Conservation (phyloP, 495 filamentous ascomycete genomes). For the Aspergillus heteromorphus region DNA sequence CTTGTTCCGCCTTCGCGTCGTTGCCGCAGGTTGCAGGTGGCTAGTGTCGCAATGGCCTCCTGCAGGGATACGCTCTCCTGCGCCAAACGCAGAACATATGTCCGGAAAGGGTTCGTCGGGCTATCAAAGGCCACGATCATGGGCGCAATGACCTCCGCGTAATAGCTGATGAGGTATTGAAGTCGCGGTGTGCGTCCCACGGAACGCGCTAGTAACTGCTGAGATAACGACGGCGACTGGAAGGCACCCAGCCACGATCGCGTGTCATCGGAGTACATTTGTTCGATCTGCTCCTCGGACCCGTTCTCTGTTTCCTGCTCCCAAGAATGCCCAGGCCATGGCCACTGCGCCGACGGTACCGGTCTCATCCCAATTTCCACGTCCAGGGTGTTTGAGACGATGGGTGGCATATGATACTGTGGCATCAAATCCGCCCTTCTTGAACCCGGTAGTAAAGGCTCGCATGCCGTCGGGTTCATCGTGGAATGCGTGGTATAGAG, state of each 20-base stretch:
- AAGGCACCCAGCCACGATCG: constrained; percentile 17
- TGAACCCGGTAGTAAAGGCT: neutral
- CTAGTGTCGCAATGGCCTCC: constrained; percentile 86
- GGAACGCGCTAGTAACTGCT: constrained; percentile 40
- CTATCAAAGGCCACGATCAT: constrained; percentile 88
- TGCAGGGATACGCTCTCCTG: constrained; percentile 74
- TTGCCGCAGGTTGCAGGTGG: constrained; percentile 72
- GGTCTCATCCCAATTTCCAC: neutral
- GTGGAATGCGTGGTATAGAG: neutral
- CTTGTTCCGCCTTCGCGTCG: constrained; percentile 37
- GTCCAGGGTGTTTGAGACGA: neutral
- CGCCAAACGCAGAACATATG: constrained; percentile 75
- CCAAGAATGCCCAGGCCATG: neutral
- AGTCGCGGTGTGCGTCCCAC: constrained; percentile 52
- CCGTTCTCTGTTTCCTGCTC: neutral
- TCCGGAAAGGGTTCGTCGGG: constrained; percentile 77
- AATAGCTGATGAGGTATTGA: constrained; percentile 54
- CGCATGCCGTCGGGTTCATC: neutral
- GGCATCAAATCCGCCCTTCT: neutral
- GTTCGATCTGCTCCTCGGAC: neutral
- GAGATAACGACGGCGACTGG: constrained; percentile 37
- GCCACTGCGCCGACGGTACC: neutral
- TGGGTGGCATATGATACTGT: neutral
- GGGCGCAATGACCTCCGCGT: constrained; percentile 84
- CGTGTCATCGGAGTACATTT: neutral